These are phyloP conservation scores for Peronospora belbahrii DNA, from an alignment of 352 stramenopile species.

Conservation along the genomic window DNA sequence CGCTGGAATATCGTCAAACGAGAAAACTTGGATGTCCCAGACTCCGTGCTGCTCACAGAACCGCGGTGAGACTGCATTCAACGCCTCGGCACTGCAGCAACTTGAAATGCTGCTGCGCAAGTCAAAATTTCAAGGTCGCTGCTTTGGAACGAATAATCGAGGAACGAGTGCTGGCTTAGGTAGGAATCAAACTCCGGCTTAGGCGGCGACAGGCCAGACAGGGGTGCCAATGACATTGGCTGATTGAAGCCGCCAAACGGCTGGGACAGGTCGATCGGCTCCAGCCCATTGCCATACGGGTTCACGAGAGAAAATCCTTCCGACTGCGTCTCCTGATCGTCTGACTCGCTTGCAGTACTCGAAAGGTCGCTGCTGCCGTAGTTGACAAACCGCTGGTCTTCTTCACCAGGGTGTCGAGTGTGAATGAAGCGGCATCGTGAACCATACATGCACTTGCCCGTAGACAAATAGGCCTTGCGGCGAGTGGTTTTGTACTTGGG, in stretches of 20 bases:
- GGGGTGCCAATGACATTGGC: conserved; percentile 48
- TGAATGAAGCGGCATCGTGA: conserved; percentile 87
- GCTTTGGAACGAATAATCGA: conserved; percentile 35
- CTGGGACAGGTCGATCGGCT: conserved; percentile 53
- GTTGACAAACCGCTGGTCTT: conserved; percentile 31
- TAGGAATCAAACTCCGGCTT: conserved; percentile 32
- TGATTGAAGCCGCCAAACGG: conserved; percentile 72
- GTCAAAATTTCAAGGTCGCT: conserved; percentile 24
- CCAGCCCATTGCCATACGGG: conserved; percentile 49
- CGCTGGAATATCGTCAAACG: conserved; percentile 76
- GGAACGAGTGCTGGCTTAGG: conserved; percentile 46
- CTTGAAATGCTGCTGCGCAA: conserved; percentile 18
- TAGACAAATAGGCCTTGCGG: conserved; percentile 83
- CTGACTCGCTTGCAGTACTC: conserved; percentile 58
- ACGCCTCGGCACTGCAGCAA: conserved; percentile 24
- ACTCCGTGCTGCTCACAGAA: conserved; percentile 27
- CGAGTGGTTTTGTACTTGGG: conserved; percentile 89
- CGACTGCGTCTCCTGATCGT: conserved; percentile 41
- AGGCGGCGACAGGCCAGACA: conserved; percentile 23
- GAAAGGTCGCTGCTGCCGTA: conserved; percentile 35
- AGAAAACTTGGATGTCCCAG: conserved; percentile 45
- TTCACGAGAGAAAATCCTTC: conserved; percentile 65
- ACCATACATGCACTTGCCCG: conserved; percentile 84
- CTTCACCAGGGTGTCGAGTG: conserved; percentile 24
- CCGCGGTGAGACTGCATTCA: conserved; percentile 34